These are phyloP conservation scores for Aquilaria yunnanensis DNA, from an alignment of 345 rosid species.

Conservation along the genomic window DNA sequence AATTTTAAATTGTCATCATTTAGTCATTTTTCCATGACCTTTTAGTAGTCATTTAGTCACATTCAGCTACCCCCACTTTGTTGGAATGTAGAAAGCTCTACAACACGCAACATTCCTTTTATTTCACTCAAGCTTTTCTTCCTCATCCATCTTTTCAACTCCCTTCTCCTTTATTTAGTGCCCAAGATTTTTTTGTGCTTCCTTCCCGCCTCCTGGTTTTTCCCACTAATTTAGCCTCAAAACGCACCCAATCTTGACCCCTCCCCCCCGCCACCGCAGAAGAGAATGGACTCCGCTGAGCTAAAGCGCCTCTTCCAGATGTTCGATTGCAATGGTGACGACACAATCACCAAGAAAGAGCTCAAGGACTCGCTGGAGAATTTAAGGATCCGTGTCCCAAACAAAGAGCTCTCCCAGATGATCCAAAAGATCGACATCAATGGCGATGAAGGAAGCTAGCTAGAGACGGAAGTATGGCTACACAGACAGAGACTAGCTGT, in stretches of 20 bases:
- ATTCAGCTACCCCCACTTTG: too few species aligned
- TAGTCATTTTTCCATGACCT: too few species aligned
- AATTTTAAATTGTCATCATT: too few species aligned
- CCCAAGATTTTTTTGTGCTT: conserved; percentile 22
- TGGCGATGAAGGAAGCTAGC: conserved; percentile 26
- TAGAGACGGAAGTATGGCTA: too few species aligned
- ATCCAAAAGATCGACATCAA: conserved; percentile 45
- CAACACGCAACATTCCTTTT: conserved; percentile 10
- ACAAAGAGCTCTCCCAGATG: conserved; percentile 46
- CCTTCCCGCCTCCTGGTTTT: conserved; percentile 11
- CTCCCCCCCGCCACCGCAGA: not conserved
- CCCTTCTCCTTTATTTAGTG: conserved; percentile 14
- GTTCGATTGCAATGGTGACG: conserved; percentile 84
- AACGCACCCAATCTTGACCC: not conserved
- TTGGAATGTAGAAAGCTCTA: not conserved
- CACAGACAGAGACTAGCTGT: too few species aligned
- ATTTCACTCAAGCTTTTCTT: conserved; percentile 17
- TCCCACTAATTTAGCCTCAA: not conserved
- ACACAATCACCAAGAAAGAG: conserved; percentile 59
- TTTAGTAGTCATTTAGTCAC: too few species aligned
- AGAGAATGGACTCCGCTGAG: conserved; percentile 47
- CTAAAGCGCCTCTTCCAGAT: conserved; percentile 62
- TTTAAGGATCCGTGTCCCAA: conserved; percentile 61
- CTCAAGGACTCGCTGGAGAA: conserved; percentile 56
- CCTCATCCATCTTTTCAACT: conserved; percentile 19